Percentiles rank a stretch among this genome's conserved stretches.
Evolutionary conservation across 768 basidiomycete genomes (phyloP).

Genomic region (Mycena galopus): DNA sequence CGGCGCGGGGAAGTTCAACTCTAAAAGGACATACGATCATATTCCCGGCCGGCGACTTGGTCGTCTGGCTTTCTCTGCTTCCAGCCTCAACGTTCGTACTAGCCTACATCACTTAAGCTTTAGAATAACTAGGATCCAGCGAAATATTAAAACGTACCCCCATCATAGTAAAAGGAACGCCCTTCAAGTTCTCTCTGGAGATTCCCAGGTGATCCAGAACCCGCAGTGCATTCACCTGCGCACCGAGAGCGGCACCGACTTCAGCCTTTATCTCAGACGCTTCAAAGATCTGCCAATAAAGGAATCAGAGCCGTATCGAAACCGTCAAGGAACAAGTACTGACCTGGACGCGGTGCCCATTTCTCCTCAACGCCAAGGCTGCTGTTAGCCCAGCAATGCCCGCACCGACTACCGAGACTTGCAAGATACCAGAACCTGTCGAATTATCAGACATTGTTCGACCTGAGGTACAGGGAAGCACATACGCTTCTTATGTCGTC

Average conservation of each 20-base stretch:
- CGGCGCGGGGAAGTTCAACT: too few relatives aligned
- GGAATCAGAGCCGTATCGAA: background rate
- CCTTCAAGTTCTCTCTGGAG: slow-evolving; percentile 9
- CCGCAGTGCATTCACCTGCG: slow-evolving; percentile 18
- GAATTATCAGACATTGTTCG: too few relatives aligned
- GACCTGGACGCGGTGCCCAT: slow-evolving; percentile 27
- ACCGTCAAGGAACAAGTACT: background rate
- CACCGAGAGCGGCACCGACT: slow-evolving; percentile 25
- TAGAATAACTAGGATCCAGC: background rate
- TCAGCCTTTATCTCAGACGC: slow-evolving; percentile 24
- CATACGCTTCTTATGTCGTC: too few relatives aligned
- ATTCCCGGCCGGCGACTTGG: too few relatives aligned
- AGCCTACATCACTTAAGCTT: background rate
- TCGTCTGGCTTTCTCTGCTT: too few relatives aligned
- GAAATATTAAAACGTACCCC: slow-evolving; percentile 8
- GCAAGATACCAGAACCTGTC: too few relatives aligned
- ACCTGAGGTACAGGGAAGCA: too few relatives aligned
- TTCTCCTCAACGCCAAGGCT: too few relatives aligned
- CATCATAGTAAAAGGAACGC: background rate
- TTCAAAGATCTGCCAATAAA: slow-evolving; percentile 24
- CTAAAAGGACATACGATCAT: too few relatives aligned
- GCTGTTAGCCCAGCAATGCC: too few relatives aligned
- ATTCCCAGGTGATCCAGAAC: slow-evolving; percentile 28
- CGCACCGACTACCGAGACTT: slow-evolving; percentile 1
- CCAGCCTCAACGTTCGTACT: too few relatives aligned